A percentile compares a stretch with the other conserved stretches of the same genome.
Conservation (phyloP, 352 stramenopile species). For the Phytophthora palmivora region DNA sequence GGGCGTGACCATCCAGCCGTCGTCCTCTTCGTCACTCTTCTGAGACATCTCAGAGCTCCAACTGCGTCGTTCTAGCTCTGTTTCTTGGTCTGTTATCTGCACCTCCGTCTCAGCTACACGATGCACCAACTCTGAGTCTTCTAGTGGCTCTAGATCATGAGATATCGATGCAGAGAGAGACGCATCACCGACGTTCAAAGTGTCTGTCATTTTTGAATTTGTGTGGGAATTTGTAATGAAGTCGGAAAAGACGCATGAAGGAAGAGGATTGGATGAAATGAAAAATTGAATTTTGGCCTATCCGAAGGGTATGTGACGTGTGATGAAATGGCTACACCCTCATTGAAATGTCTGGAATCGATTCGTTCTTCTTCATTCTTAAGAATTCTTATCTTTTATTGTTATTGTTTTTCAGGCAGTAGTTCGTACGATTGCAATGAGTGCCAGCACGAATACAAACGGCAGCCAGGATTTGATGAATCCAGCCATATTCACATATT, state of each 20-base stretch:
- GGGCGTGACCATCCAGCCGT: slow-evolving; percentile 44
- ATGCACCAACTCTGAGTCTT: background rate
- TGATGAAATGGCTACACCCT: slow-evolving; percentile 5
- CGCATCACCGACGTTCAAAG: background rate
- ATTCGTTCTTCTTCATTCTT: too few relatives aligned
- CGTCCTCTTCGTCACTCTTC: slow-evolving; percentile 42
- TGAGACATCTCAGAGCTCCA: slow-evolving; percentile 23
- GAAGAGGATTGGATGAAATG: slow-evolving; percentile 15
- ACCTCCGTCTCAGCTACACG: background rate
- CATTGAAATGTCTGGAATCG: too few relatives aligned
- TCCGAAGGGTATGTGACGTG: background rate
- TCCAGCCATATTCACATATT: slow-evolving; percentile 52
- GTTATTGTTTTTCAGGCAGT: slow-evolving; percentile 34
- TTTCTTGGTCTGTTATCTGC: slow-evolving; percentile 5
- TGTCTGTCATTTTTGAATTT: slow-evolving; percentile 22
- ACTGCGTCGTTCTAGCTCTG: slow-evolving; percentile 11
- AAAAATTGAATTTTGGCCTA: slow-evolving; percentile 3
- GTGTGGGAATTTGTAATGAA: slow-evolving; percentile 5
- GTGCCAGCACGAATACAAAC: slow-evolving; percentile 38
- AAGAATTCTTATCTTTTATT: too few relatives aligned
- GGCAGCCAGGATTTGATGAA: slow-evolving; percentile 52
- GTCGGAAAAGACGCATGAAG: slow-evolving; percentile 3
- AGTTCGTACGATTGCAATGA: slow-evolving; percentile 36
- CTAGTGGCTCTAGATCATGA: slow-evolving; percentile 10
- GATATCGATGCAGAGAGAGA: slow-evolving; percentile 23